These are phyloP conservation scores for Tolypocladium guangdongense DNA, from an alignment of 2,329 filamentous ascomycete genomes.

Conservation along the genomic window DNA sequence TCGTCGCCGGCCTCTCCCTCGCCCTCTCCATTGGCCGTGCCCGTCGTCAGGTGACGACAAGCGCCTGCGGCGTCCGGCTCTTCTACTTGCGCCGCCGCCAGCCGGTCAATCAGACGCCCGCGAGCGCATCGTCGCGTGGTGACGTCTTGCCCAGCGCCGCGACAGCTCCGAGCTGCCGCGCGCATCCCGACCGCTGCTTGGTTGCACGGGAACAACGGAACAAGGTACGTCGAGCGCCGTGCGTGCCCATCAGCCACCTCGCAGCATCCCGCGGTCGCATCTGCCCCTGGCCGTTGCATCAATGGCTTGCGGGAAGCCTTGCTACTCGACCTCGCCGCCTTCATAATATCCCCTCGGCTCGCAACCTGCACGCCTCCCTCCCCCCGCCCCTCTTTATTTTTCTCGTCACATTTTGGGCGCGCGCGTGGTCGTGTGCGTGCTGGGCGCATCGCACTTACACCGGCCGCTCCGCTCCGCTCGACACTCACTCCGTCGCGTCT, in stretches of 20 bases:
- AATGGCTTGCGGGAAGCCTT: neutral
- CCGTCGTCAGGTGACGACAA: constrained; percentile 40
- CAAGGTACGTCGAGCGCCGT: constrained; percentile 2
- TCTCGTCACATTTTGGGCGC: neutral
- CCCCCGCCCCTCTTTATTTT: constrained; percentile 4
- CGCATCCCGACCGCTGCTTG: neutral
- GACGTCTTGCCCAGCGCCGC: neutral
- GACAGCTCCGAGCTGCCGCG: constrained; percentile 2
- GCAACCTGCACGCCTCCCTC: constrained; percentile 2
- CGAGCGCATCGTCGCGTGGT: constrained; percentile 8
- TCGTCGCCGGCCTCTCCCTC: constrained; percentile 29
- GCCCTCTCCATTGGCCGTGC: constrained; percentile 35
- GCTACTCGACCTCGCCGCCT: neutral
- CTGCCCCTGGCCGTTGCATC: constrained; percentile 2
- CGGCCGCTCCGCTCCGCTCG: constrained; percentile 11
- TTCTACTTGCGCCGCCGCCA: constrained; percentile 11
- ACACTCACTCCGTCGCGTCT: neutral
- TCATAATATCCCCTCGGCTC: constrained; percentile 2
- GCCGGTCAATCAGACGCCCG: constrained; percentile 13
- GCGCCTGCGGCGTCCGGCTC: constrained; percentile 21
- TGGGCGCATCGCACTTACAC: constrained; percentile 12
- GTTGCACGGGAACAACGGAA: neutral
- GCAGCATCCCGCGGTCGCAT: neutral
- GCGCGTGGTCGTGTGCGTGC: neutral
- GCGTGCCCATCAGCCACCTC: constrained; percentile 2